phyloP scores from a whole-genome alignment of 148 eudicot genomes.

The Simmondsia chinensis region DNA sequence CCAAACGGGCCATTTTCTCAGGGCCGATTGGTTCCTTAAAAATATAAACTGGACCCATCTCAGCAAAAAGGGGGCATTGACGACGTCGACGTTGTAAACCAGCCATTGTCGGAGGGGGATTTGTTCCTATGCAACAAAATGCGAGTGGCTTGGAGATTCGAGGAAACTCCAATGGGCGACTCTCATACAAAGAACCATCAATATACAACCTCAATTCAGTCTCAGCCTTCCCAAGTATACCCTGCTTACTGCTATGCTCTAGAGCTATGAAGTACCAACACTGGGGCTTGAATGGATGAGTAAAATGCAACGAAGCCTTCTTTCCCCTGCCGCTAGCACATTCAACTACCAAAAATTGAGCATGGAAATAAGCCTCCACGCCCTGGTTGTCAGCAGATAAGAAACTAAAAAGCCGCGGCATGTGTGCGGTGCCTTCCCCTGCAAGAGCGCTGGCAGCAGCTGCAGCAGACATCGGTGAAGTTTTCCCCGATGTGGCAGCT shows the following conservation, averaged over 20 bases:
- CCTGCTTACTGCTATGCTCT: slow-evolving; percentile 90
- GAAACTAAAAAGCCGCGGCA: slow-evolving; percentile 97
- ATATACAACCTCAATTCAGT: slow-evolving; percentile 86
- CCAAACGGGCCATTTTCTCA: slow-evolving; percentile 85
- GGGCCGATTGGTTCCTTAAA: slow-evolving; percentile 91
- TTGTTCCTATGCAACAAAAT: slow-evolving; percentile 96
- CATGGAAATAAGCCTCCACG: slow-evolving; percentile 98
- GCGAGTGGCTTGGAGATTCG: slow-evolving; percentile 93
- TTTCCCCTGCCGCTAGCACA: slow-evolving; percentile 87
- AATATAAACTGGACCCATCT: slow-evolving; percentile 96
- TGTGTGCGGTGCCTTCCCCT: slow-evolving; percentile 97
- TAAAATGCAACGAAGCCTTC: slow-evolving; percentile 93
- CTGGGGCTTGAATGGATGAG: slow-evolving; percentile 97
- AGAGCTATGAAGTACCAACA: slow-evolving; percentile 97
- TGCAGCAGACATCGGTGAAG: slow-evolving; percentile 97
- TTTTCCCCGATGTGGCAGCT: slow-evolving; percentile 90
- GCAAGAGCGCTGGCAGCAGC: slow-evolving; percentile 99
- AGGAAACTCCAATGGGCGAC: slow-evolving; percentile 85
- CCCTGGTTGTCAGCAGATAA: slow-evolving; percentile 96
- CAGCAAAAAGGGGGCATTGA: slow-evolving; percentile 98
- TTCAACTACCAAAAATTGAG: slow-evolving; percentile 97
- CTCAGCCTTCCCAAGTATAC: slow-evolving; percentile 89
- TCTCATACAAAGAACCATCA: slow-evolving; percentile 89
- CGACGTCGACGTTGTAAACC: slow-evolving; percentile 98
- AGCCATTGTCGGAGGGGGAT: slow-evolving; percentile 97